A percentile compares a stretch with the other conserved stretches of the same genome.
These are phyloP conservation scores for Dalbergia oliveri DNA, from an alignment of 306 rosid genomes.

Conservation along the genomic window DNA sequence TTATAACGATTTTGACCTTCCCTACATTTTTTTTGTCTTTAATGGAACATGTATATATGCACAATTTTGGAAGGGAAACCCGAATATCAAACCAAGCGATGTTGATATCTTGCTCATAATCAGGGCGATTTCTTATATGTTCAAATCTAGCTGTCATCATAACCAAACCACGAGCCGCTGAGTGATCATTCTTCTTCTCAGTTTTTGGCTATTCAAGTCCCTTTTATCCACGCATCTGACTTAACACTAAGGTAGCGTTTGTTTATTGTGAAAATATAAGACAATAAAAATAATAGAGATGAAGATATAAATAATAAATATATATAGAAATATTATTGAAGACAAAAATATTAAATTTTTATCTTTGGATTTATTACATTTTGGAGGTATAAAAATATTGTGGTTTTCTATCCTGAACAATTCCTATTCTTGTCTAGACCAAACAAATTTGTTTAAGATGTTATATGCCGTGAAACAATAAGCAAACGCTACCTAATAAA, in stretches of 20 bases:
- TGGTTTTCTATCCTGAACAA: no score
- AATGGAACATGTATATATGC: background rate
- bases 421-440: no score
- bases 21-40: background rate
- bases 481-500: no score
- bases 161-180: background rate
- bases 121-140: background rate
- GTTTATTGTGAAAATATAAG: no score
- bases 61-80: slow-evolving; percentile 6
- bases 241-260: background rate
- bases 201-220: slow-evolving; percentile 10
- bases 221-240: background rate
- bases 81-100: slow-evolving; percentile 8
- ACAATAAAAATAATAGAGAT: no score
- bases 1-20: background rate
- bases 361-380: no score
- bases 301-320: no score
- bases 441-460: no score
- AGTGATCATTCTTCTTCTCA: slow-evolving; percentile 7
- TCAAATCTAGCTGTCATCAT: slow-evolving; percentile 23
- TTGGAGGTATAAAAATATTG: no score
- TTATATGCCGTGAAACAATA: no score
- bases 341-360: no score
- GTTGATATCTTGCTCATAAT: background rate
- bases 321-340: no score